These are phyloP conservation scores for Helichrysum umbraculigerum DNA, from an alignment of 129 eudicot genomes.

Conservation along the genomic window DNA sequence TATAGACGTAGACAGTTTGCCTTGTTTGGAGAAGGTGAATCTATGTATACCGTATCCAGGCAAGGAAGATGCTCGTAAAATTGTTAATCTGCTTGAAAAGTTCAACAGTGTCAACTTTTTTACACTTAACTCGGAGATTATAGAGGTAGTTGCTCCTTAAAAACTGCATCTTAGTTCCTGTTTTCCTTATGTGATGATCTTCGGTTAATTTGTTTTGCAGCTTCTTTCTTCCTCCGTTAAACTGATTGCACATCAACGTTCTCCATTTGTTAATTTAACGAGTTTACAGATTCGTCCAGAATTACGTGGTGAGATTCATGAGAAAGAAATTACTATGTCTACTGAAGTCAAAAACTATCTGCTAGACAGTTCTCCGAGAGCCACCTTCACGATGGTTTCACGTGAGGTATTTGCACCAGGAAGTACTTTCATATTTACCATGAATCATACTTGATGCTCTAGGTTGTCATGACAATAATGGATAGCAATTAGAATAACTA, in stretches of 20 bases:
- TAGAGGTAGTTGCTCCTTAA: constrained; percentile 6
- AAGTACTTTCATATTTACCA: background rate
- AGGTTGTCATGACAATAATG: background rate
- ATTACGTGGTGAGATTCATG: background rate
- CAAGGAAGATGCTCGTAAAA: background rate
- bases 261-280: constrained; percentile 14
- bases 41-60: background rate
- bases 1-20: too few species aligned
- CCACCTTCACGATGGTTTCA: constrained; percentile 18
- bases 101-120: constrained; percentile 7
- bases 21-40: too few species aligned
- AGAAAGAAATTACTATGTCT: background rate
- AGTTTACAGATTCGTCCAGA: constrained; percentile 15
- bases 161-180: too few species aligned
- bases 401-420: constrained; percentile 15
- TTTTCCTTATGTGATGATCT: background rate
- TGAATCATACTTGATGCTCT: background rate
- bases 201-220: background rate
- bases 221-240: background rate
- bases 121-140: background rate
- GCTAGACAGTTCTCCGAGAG: constrained; percentile 18
- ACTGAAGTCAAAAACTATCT: constrained; percentile 10
- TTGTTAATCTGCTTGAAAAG: constrained; percentile 11
- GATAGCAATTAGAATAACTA: background rate
- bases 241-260: constrained; percentile 10